Conservation (phyloP, 768 basidiomycete species). For the Mycena galopus region DNA sequence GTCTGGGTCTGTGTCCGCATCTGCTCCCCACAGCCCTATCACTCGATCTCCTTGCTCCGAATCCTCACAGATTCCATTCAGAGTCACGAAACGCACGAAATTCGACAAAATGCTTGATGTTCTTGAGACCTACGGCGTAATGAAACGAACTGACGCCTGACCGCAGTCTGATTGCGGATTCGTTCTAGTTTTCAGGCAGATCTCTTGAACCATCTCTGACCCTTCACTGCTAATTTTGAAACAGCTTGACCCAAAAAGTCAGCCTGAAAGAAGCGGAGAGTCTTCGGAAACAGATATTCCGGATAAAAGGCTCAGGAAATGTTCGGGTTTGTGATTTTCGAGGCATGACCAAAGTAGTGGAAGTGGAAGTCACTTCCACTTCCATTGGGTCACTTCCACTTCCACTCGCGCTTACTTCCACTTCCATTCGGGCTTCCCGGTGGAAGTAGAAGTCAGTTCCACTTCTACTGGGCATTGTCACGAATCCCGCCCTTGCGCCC, state of each 20-base stretch:
- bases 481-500: no score
- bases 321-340: conserved; percentile 52
- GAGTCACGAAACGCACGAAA: not conserved
- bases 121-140: not conserved
- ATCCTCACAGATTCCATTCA: no score
- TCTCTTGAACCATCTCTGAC: not conserved
- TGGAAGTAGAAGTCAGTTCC: no score
- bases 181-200: conserved; percentile 84
- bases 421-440: no score
- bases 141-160: no score
- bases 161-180: conserved; percentile 78
- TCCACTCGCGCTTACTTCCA: no score
- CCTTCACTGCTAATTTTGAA: conserved; percentile 18
- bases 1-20: not conserved
- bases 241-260: conserved; percentile 84
- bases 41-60: not conserved
- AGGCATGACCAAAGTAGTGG: no score
- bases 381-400: no score
- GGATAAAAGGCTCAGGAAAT: conserved; percentile 79
- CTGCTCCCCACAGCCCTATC: not conserved
- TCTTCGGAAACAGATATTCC: conserved; percentile 84
- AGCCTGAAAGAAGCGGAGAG: conserved; percentile 86
- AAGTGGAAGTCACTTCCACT: no score
- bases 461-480: no score
- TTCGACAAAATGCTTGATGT: not conserved